A percentile compares a stretch with the other conserved stretches of the same genome.
Evolutionary conservation across 2,329 filamentous ascomycete species (phyloP).

Genomic region (Alternaria sp.): DNA sequence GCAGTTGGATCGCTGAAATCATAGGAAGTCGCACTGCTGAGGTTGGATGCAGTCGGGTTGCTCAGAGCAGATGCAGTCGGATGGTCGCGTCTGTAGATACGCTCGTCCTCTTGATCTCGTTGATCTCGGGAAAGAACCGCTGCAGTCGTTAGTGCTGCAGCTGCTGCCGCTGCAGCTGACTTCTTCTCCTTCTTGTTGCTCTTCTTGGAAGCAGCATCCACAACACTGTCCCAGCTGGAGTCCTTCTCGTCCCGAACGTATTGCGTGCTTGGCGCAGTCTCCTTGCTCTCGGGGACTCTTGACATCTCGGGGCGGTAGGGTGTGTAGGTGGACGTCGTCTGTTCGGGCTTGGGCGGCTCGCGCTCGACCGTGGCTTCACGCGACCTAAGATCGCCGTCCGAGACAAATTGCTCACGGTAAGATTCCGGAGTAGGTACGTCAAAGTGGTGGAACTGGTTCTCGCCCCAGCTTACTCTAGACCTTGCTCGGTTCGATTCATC

Average conservation of each 20-base stretch:
- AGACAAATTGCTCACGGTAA: slow-evolving; percentile 46
- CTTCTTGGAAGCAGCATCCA: slow-evolving; percentile 35
- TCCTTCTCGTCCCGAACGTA: slow-evolving; percentile 36
- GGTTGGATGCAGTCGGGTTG: slow-evolving; percentile 19
- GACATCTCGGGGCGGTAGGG: slow-evolving; percentile 40
- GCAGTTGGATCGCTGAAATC: neutral
- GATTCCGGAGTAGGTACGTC: slow-evolving; percentile 55
- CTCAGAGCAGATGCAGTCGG: slow-evolving; percentile 13
- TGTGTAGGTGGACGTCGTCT: slow-evolving; percentile 33
- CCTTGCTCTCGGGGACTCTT: slow-evolving; percentile 17
- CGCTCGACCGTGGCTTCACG: slow-evolving; percentile 47
- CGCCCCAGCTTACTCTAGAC: slow-evolving; percentile 56
- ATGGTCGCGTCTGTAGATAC: neutral
- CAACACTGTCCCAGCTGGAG: slow-evolving; percentile 28
- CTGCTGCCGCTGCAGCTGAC: slow-evolving; percentile 22
- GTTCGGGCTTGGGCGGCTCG: slow-evolving; percentile 39
- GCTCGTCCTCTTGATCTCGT: slow-evolving; percentile 20
- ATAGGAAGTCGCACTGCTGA: neutral
- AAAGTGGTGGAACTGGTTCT: slow-evolving; percentile 55
- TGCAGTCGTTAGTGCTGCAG: slow-evolving; percentile 26
- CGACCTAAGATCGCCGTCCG: slow-evolving; percentile 36
- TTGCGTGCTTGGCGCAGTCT: slow-evolving; percentile 39
- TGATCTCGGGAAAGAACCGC: slow-evolving; percentile 28
- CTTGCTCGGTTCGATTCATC: slow-evolving; percentile 32
- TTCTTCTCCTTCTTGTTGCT: slow-evolving; percentile 42